phyloP scores from a whole-genome alignment of 2,329 filamentous ascomycete species.

The Pseudocercospora pini-densiflorae region DNA sequence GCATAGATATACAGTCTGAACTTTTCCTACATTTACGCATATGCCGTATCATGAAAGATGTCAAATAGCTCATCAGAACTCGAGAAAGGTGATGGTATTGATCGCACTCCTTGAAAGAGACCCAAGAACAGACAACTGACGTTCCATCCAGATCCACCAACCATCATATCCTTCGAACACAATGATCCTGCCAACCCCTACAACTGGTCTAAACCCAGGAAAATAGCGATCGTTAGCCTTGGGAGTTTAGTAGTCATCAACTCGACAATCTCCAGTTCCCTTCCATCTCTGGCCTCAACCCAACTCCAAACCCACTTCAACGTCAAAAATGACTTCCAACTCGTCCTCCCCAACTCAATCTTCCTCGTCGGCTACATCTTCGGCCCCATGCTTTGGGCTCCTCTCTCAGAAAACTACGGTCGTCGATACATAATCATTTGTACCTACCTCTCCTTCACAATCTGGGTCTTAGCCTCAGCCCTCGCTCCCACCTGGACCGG shows the following conservation, averaged over 20 bases:
- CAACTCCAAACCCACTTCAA: constrained; percentile 62
- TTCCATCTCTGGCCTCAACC: constrained; percentile 65
- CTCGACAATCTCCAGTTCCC: constrained; percentile 65
- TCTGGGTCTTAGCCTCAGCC: constrained; percentile 49
- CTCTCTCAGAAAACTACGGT: constrained; percentile 48
- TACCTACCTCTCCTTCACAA: constrained; percentile 21
- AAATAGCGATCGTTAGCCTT: constrained; percentile 56
- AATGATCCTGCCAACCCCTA: constrained; percentile 40
- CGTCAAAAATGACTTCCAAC: constrained; percentile 48
- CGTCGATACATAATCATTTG: constrained; percentile 45
- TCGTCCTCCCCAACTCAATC: constrained; percentile 51
- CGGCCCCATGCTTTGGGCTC: constrained; percentile 50
- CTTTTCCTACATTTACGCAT: background rate
- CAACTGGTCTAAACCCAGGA: constrained; percentile 48
- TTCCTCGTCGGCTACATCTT: constrained; percentile 50
- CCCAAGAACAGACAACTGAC: background rate
- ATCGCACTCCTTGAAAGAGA: background rate
- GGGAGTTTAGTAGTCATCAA: constrained; percentile 65
- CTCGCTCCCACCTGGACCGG: constrained; percentile 39
- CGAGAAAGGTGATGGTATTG: background rate
- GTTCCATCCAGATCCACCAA: background rate
- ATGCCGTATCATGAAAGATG: background rate
- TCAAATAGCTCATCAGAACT: background rate
- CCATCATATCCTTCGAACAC: constrained; percentile 45
- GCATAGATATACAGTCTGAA: background rate